Conservation (phyloP, 78 protist genomes). For the Pigoraptor vietnamica region DNA sequence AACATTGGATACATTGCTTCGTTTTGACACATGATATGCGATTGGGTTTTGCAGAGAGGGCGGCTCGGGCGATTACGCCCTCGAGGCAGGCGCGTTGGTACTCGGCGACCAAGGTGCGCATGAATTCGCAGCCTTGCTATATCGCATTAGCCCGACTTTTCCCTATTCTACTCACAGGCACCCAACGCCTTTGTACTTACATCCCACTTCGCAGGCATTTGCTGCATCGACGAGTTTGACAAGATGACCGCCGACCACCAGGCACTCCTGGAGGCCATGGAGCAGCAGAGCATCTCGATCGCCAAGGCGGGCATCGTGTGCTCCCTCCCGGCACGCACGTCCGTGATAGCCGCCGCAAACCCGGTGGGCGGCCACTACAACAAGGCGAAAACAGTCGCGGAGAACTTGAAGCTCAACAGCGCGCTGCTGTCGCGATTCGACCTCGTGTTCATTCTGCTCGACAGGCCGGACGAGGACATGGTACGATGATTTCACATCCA, state of each 20-base stretch:
- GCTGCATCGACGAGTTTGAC: slow-evolving; percentile 99
- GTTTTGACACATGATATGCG: too few relatives aligned
- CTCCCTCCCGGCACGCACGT: slow-evolving; percentile 87
- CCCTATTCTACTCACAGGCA: background rate
- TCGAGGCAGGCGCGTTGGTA: slow-evolving; percentile 95
- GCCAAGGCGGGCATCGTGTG: slow-evolving; percentile 98
- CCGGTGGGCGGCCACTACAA: slow-evolving; percentile 96
- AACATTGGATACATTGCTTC: too few relatives aligned
- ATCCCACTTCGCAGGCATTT: slow-evolving; percentile 76
- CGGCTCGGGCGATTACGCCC: slow-evolving; percentile 75
- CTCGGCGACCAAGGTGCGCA: slow-evolving; percentile 59
- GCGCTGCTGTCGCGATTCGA: slow-evolving; percentile 96
- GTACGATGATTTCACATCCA: slow-evolving; percentile 36
- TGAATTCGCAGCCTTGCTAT: too few relatives aligned
- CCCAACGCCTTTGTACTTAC: background rate
- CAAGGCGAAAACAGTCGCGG: slow-evolving; percentile 81
- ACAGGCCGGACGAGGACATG: slow-evolving; percentile 68
- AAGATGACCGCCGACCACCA: slow-evolving; percentile 91
- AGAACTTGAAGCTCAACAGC: slow-evolving; percentile 79
- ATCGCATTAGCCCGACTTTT: background rate
- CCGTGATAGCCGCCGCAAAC: slow-evolving; percentile 98
- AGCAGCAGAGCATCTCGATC: slow-evolving; percentile 92
- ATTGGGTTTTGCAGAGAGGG: slow-evolving; percentile 35
- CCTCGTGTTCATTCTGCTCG: slow-evolving; percentile 90
- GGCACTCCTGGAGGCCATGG: slow-evolving; percentile 98